These are phyloP conservation scores for Yamadazyma sp. DNA, from an alignment of 805 yeast species.

Conservation along the genomic window DNA sequence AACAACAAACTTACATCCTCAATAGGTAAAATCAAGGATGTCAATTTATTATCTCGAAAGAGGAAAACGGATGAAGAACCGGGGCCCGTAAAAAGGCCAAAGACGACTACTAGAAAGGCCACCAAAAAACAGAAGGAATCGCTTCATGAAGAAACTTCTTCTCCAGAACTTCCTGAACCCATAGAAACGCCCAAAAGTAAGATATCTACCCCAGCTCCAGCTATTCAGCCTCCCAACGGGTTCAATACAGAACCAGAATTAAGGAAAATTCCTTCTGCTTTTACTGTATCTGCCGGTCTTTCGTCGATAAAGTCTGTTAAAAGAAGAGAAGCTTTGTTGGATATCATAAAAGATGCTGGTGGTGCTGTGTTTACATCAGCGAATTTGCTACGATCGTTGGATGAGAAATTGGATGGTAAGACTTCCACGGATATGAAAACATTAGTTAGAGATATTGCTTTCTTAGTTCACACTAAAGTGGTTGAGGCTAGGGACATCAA, in stretches of 20 bases:
- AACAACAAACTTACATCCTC: slow-evolving; percentile 18
- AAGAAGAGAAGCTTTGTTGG: slow-evolving; percentile 30
- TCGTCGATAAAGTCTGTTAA: slow-evolving; percentile 26
- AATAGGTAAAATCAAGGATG: slow-evolving; percentile 27
- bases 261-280: neutral
- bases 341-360: slow-evolving; percentile 33
- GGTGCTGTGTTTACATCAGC: slow-evolving; percentile 39
- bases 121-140: neutral
- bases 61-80: slow-evolving; percentile 11
- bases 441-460: slow-evolving; percentile 36
- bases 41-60: slow-evolving; percentile 19
- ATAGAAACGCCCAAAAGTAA: no score
- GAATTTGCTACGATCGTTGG: slow-evolving; percentile 31
- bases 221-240: neutral
- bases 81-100: neutral
- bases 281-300: neutral
- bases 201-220: no score
- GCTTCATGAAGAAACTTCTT: neutral
- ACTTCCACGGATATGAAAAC: slow-evolving; percentile 41
- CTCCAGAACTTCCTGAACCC: no score
- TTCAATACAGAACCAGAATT: neutral
- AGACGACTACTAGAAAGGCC: neutral
- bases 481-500: slow-evolving; percentile 25
- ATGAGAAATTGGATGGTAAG: slow-evolving; percentile 25
- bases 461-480: slow-evolving; percentile 22